Percentiles rank a stretch among this genome's conserved stretches.
Evolutionary conservation across 768 basidiomycete species (phyloP).

Genomic region (Hemileccinum impolitum): DNA sequence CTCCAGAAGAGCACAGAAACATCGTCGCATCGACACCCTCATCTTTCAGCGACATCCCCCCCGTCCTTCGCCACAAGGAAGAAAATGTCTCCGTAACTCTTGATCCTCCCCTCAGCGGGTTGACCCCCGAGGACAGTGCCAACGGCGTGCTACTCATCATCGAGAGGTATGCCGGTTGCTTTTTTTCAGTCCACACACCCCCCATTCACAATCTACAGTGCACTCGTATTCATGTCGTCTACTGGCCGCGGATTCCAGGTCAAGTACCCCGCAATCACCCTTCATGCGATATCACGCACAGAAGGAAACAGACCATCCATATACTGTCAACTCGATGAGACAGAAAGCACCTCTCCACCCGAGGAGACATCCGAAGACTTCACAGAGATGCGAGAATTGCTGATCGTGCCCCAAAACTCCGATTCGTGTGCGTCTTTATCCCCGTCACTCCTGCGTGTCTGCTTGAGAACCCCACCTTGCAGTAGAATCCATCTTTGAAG

Average conservation of each 20-base stretch:
- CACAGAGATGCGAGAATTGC: slow-evolving; percentile 74
- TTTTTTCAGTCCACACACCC: not conserved
- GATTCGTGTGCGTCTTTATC: slow-evolving; percentile 51
- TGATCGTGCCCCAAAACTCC: slow-evolving; percentile 61
- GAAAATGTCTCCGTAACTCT: slow-evolving; percentile 65
- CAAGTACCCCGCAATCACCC: slow-evolving; percentile 84
- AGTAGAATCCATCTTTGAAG: slow-evolving; percentile 86
- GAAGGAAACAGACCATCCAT: slow-evolving; percentile 59
- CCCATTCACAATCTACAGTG: slow-evolving; percentile 39
- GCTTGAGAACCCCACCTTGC: slow-evolving; percentile 1
- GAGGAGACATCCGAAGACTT: slow-evolving; percentile 33
- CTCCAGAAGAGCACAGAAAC: slow-evolving; percentile 63
- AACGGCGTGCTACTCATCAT: slow-evolving; percentile 79
- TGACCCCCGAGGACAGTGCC: slow-evolving; percentile 47
- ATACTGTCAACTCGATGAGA: slow-evolving; percentile 93
- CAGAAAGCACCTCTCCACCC: slow-evolving; percentile 33
- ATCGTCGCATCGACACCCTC: slow-evolving; percentile 77
- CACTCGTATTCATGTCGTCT: slow-evolving; percentile 71
- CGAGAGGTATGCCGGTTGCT: slow-evolving; percentile 59
- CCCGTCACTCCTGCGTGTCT: not conserved
- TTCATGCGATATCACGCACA: slow-evolving; percentile 87
- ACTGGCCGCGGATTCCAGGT: slow-evolving; percentile 77
- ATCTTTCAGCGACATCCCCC: slow-evolving; percentile 83
- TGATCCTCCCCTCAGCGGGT: slow-evolving; percentile 64
- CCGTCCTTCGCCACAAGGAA: slow-evolving; percentile 73